A percentile compares a stretch with the other conserved stretches of the same genome.
phyloP scores from a whole-genome alignment of 306 rosid species.

The Ochetophila trinervis region DNA sequence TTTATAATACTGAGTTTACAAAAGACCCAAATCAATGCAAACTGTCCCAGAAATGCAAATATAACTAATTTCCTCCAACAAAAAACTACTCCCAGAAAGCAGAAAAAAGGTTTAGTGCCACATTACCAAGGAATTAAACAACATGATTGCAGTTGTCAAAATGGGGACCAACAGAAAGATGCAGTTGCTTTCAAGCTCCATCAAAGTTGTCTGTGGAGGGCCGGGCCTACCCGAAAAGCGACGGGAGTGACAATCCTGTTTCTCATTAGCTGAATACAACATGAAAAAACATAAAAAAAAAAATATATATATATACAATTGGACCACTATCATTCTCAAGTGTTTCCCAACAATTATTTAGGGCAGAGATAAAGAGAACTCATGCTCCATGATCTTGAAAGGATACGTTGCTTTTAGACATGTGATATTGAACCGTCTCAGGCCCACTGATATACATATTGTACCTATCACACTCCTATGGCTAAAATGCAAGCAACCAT shows the following conservation, averaged over 20 bases:
- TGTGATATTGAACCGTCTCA: conserved; percentile 41
- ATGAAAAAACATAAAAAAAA: conserved; percentile 7
- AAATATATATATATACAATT: conserved; percentile 26
- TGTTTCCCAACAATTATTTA: conserved; percentile 43
- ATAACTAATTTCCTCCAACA: conserved; percentile 26
- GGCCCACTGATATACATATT: conserved; percentile 49
- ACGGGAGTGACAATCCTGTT: conserved; percentile 33
- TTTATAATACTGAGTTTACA: neutral
- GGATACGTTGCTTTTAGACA: conserved; percentile 43
- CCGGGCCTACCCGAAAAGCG: conserved; percentile 23
- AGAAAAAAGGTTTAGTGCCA: neutral
- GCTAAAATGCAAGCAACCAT: conserved; percentile 42
- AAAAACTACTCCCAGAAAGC: neutral
- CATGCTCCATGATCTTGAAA: conserved; percentile 56
- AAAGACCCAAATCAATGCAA: neutral
- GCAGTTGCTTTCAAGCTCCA: conserved; percentile 41
- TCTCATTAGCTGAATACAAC: conserved; percentile 32
- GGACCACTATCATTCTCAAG: conserved; percentile 57
- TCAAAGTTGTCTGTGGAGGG: conserved; percentile 30
- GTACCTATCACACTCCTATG: conserved; percentile 35
- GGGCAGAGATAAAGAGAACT: conserved; percentile 35
- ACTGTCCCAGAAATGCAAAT: conserved; percentile 25
- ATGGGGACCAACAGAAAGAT: conserved; percentile 36
- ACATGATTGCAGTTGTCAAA: conserved; percentile 27
- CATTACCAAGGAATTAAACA: neutral